A percentile compares a stretch with the other conserved stretches of the same genome.
Evolutionary conservation across 805 yeast genomes (phyloP).

Genomic region (Metschnikowia bowlesiae): DNA sequence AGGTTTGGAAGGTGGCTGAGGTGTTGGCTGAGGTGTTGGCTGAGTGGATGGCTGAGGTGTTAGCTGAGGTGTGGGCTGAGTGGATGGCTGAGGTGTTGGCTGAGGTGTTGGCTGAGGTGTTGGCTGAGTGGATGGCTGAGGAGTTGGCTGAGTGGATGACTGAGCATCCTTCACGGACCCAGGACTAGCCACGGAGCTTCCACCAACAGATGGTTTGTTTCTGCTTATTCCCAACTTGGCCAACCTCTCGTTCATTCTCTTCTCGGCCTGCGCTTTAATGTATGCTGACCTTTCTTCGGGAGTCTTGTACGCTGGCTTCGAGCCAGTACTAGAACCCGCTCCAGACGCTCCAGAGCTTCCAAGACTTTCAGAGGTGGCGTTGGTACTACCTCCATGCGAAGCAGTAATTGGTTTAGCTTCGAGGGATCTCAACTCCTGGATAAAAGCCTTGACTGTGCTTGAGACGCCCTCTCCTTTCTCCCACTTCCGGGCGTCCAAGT

Average conservation of each 20-base stretch:
- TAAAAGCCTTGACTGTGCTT: conserved; percentile 56
- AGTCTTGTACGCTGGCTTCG: conserved; percentile 29
- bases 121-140: conserved; percentile 6
- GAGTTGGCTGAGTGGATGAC: neutral
- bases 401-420: neutral
- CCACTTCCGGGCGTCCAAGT: conserved; percentile 64
- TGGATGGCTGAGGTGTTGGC: neutral
- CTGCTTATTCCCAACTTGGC: conserved; percentile 72
- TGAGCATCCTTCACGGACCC: conserved; percentile 1
- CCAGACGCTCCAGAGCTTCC: neutral
- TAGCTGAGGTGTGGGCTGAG: neutral
- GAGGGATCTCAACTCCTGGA: conserved; percentile 44
- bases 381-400: neutral
- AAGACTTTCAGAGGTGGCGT: neutral
- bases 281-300: conserved; percentile 73
- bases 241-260: conserved; percentile 77
- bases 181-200: neutral
- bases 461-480: conserved; percentile 77
- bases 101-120: neutral
- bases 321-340: neutral
- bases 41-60: neutral
- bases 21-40: neutral
- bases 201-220: conserved; percentile 18
- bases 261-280: conserved; percentile 71
- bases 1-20: too few species aligned